Evolutionary conservation across 2,329 filamentous ascomycete species (phyloP).

Genomic region (Epichloe gansuensis): DNA sequence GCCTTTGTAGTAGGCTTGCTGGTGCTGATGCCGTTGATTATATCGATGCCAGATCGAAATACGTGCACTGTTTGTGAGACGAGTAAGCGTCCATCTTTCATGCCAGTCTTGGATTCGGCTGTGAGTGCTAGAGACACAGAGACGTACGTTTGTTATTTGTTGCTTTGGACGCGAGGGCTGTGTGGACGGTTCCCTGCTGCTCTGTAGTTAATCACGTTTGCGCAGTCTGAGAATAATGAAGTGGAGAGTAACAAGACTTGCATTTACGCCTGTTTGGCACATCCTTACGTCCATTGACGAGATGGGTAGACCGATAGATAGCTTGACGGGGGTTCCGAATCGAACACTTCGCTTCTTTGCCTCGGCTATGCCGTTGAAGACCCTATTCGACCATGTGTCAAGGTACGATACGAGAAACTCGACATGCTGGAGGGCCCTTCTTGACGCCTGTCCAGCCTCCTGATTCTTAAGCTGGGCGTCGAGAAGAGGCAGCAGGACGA

Average conservation of each 20-base stretch:
- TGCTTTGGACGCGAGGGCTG: conserved; percentile 28
- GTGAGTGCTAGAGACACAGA: not conserved
- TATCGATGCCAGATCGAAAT: conserved; percentile 38
- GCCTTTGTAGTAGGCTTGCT: conserved; percentile 25
- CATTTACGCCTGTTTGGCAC: conserved; percentile 23
- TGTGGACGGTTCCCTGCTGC: conserved; percentile 26
- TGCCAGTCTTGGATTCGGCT: not conserved
- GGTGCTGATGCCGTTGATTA: conserved; percentile 47
- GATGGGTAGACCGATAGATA: conserved; percentile 31
- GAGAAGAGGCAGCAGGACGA: conserved; percentile 34
- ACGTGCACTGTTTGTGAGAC: conserved; percentile 35
- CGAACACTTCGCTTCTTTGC: conserved; percentile 55
- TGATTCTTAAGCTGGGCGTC: conserved; percentile 35
- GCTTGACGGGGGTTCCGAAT: conserved; percentile 42
- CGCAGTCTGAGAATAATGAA: not conserved
- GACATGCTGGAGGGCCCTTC: conserved; percentile 45
- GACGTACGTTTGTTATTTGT: conserved; percentile 23
- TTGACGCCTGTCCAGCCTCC: conserved; percentile 31
- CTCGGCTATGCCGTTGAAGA: conserved; percentile 57
- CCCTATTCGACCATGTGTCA: conserved; percentile 39
- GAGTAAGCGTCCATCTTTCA: not conserved
- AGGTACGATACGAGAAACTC: conserved; percentile 50
- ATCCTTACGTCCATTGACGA: conserved; percentile 47
- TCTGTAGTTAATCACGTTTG: not conserved
- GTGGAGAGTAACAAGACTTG: conserved; percentile 12